phyloP scores from a whole-genome alignment of 331 rosid species.

The Arachis monticola region DNA sequence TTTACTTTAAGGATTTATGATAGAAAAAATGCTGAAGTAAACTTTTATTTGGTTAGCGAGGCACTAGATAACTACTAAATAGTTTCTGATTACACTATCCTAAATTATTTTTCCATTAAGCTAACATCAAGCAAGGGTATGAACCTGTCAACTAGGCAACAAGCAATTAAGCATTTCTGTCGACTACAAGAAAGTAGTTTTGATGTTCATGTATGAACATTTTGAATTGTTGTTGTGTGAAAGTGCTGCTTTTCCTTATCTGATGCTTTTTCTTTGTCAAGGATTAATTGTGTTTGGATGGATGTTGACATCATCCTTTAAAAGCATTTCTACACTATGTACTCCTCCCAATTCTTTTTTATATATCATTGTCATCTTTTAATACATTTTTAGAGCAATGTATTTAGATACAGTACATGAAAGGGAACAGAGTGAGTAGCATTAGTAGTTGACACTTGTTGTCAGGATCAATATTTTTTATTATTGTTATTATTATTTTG shows the following conservation, averaged over 20 bases:
- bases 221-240: neutral
- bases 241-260: constrained; percentile 28
- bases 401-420: too few relatives aligned
- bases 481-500: too few relatives aligned
- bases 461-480: too few relatives aligned
- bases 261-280: constrained; percentile 27
- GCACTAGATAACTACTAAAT: neutral
- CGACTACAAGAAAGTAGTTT: neutral
- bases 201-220: constrained; percentile 19
- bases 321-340: constrained; percentile 21
- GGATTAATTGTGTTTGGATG: constrained; percentile 17
- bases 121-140: too few relatives aligned
- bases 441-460: too few relatives aligned
- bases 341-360: too few relatives aligned
- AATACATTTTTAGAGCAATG: too few relatives aligned
- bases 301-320: constrained; percentile 30
- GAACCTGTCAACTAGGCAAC: neutral
- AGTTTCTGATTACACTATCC: neutral
- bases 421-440: too few relatives aligned
- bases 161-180: neutral
- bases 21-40: constrained; percentile 12
- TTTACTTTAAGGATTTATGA: constrained; percentile 25
- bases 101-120: neutral
- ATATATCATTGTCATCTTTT: too few relatives aligned
- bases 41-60: constrained; percentile 17